Percentiles rank a stretch among this genome's conserved stretches.
These are phyloP conservation scores for Nitzschia palea DNA, from an alignment of 108 stramenopile species.

Conservation along the genomic window DNA sequence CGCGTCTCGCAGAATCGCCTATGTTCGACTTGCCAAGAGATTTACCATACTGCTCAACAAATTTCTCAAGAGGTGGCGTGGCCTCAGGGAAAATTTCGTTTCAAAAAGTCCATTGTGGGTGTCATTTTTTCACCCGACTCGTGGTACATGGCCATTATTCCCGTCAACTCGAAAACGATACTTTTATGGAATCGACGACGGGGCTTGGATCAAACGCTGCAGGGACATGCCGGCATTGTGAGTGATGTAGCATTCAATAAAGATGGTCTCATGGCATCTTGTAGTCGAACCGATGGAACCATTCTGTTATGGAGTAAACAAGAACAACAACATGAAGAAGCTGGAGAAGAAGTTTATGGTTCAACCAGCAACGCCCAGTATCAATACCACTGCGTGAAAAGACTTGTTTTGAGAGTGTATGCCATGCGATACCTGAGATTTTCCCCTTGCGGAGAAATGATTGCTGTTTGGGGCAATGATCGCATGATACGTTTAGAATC, in stretches of 20 bases:
- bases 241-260: conserved; percentile 2
- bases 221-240: conserved; percentile 6
- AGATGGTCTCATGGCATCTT: conserved; percentile 9
- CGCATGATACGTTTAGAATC: conserved; percentile 2
- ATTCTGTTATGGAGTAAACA: conserved; percentile 15
- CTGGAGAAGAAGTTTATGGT: background rate
- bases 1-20: conserved; percentile 16
- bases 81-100: conserved; percentile 16
- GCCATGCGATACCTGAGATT: conserved; percentile 10
- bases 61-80: background rate
- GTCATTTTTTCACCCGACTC: background rate
- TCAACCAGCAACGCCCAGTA: background rate
- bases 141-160: background rate
- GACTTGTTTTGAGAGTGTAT: background rate
- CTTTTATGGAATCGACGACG: background rate
- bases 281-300: conserved; percentile 7
- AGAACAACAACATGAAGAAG: background rate
- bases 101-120: background rate
- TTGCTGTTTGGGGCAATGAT: conserved; percentile 18
- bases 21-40: background rate
- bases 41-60: conserved; percentile 2
- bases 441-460: conserved; percentile 2
- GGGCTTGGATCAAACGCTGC: conserved; percentile 1
- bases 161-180: conserved; percentile 1
- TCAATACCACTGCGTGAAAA: background rate